Evolutionary conservation across 2,329 filamentous ascomycete genomes (phyloP).

Genomic region (Fusarium multiceps): DNA sequence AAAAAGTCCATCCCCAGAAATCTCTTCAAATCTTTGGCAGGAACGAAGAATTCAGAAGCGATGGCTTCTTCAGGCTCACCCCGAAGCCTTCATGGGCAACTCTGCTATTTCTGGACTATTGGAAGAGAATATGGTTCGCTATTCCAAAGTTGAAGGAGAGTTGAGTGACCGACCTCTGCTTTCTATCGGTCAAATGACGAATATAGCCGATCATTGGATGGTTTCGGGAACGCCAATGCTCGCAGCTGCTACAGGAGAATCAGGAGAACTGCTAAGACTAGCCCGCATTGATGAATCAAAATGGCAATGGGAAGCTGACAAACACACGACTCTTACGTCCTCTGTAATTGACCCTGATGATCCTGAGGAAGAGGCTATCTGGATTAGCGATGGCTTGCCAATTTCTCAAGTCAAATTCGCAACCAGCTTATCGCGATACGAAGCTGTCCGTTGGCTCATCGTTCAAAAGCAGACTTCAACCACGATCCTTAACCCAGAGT

Average conservation of each 20-base stretch:
- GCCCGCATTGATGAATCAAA: slow-evolving; percentile 61
- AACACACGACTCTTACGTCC: slow-evolving; percentile 60
- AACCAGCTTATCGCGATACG: slow-evolving; percentile 51
- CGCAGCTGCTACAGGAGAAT: slow-evolving; percentile 65
- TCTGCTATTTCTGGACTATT: slow-evolving; percentile 49
- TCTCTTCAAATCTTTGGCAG: slow-evolving; percentile 46
- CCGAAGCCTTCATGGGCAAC: slow-evolving; percentile 60
- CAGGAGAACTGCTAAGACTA: slow-evolving; percentile 68
- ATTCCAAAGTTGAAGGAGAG: slow-evolving; percentile 45
- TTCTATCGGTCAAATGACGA: slow-evolving; percentile 65
- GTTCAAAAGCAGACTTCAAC: slow-evolving; percentile 65
- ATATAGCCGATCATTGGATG: slow-evolving; percentile 50
- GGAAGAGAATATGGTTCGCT: slow-evolving; percentile 52
- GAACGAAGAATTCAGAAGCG: slow-evolving; percentile 54
- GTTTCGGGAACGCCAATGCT: slow-evolving; percentile 51
- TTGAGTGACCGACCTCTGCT: slow-evolving; percentile 55
- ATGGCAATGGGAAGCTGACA: slow-evolving; percentile 65
- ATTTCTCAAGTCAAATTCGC: slow-evolving; percentile 65
- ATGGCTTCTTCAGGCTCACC: slow-evolving; percentile 64
- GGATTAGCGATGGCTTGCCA: slow-evolving; percentile 63
- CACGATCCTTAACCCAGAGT: slow-evolving; percentile 63
- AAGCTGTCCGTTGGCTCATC: slow-evolving; percentile 62
- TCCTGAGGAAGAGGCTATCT: slow-evolving; percentile 62
- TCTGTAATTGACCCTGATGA: slow-evolving; percentile 55
- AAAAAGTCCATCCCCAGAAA: slow-evolving; percentile 39